Conservation (phyloP, 2,329 filamentous ascomycete genomes). For the Paradendryphiella salina region DNA sequence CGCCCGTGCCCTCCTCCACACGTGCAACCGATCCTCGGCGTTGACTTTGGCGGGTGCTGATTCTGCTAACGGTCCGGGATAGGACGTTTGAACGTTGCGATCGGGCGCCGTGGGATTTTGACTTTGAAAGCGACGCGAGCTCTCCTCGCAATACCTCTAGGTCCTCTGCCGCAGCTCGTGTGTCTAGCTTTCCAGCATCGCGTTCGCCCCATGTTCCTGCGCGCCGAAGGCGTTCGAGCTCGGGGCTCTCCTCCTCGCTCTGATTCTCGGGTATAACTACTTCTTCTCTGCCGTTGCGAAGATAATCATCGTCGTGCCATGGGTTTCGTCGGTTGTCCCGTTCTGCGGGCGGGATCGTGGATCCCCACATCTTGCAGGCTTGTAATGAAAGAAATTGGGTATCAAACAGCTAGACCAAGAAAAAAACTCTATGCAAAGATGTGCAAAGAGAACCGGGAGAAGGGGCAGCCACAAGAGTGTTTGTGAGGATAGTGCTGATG, state of each 20-base stretch:
- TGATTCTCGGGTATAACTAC: conserved; percentile 8
- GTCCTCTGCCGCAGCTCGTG: conserved; percentile 61
- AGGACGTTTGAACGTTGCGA: conserved; percentile 33
- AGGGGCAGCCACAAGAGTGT: not conserved
- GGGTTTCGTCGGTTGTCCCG: conserved; percentile 37
- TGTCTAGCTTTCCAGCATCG: conserved; percentile 59
- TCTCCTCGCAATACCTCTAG: conserved; percentile 61
- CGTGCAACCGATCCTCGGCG: conserved; percentile 20
- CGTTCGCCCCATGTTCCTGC: conserved; percentile 64
- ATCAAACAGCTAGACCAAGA: not conserved
- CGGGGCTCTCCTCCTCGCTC: conserved; percentile 26
- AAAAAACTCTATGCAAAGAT: not conserved
- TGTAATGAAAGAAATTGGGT: not conserved
- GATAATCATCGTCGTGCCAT: conserved; percentile 41
- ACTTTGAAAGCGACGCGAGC: conserved; percentile 58
- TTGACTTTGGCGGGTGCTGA: conserved; percentile 28
- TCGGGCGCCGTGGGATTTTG: conserved; percentile 33
- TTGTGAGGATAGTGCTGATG: not conserved
- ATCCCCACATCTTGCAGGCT: conserved; percentile 29
- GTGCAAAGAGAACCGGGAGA: not conserved
- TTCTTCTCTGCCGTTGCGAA: conserved; percentile 26
- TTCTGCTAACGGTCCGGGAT: conserved; percentile 33
- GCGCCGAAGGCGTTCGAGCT: conserved; percentile 39
- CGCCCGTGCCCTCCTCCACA: conserved; percentile 11
- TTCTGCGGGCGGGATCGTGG: conserved; percentile 23